A percentile compares a stretch with the other conserved stretches of the same genome.
phyloP scores from a whole-genome alignment of 768 basidiomycete species.

The Lyophyllum decastes region DNA sequence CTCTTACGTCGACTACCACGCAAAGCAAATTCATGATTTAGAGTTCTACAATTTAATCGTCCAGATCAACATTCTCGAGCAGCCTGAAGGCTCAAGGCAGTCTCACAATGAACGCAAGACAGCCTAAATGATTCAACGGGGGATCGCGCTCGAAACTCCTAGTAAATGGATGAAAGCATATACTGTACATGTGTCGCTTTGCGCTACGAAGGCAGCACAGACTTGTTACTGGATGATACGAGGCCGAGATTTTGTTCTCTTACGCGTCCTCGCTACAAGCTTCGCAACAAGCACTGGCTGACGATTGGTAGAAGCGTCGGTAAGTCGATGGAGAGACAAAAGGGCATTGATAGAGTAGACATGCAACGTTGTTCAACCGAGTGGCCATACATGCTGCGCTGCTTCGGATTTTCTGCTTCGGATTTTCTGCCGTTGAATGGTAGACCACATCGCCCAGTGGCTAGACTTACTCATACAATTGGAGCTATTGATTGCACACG shows the following conservation, averaged over 20 bases:
- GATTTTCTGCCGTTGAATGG: neutral
- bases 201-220: neutral
- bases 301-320: neutral
- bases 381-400: neutral
- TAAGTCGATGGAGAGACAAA: neutral
- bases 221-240: neutral
- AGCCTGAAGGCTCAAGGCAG: neutral
- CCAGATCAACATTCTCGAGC: neutral
- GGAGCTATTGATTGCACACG: neutral
- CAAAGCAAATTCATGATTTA: neutral
- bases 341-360: neutral
- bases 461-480: neutral
- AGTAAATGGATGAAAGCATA: neutral
- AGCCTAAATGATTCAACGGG: neutral
- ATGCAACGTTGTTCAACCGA: neutral
- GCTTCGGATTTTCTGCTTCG: no score
- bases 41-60: neutral
- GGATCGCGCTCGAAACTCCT: neutral
- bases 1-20: no score
- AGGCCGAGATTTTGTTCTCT: neutral
- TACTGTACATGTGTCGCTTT: neutral
- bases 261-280: neutral
- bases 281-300: neutral
- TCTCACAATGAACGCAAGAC: neutral
- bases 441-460: neutral